phyloP scores from a whole-genome alignment of 768 basidiomycete species.

The Xerocomellus dryophilus region DNA sequence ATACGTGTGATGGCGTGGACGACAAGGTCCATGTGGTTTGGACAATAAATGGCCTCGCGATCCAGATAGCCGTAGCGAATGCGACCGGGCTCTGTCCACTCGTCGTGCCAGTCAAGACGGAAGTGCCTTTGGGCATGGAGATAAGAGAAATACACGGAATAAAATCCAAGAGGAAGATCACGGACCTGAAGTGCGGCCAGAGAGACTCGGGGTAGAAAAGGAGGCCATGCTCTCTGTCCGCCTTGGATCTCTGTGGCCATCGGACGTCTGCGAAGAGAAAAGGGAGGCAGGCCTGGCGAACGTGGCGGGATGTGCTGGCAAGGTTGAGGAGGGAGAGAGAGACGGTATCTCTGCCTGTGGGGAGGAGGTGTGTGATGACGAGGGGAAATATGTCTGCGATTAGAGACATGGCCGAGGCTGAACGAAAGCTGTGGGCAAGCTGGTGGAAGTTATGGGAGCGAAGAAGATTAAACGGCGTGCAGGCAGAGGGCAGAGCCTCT shows the following conservation, averaged over 20 bases:
- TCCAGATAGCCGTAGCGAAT: slow-evolving; percentile 32
- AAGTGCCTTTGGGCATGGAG: slow-evolving; percentile 23
- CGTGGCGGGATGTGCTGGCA: slow-evolving; percentile 21
- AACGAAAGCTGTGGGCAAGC: neutral
- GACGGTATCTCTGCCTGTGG: neutral
- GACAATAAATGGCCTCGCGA: slow-evolving; percentile 32
- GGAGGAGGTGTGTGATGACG: slow-evolving; percentile 28
- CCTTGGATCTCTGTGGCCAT: slow-evolving; percentile 33
- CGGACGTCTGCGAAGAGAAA: slow-evolving; percentile 32
- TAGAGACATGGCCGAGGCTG: slow-evolving; percentile 25
- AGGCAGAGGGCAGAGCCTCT: slow-evolving; percentile 10
- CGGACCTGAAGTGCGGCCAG: slow-evolving; percentile 33
- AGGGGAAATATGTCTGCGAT: slow-evolving; percentile 36
- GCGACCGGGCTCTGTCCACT: slow-evolving; percentile 37
- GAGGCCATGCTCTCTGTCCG: slow-evolving; percentile 23
- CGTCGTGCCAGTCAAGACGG: slow-evolving; percentile 35
- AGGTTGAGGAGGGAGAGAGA: slow-evolving; percentile 22
- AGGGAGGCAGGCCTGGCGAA: slow-evolving; percentile 32
- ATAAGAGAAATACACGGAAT: neutral
- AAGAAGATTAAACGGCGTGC: neutral
- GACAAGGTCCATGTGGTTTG: slow-evolving; percentile 26
- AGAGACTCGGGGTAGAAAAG: slow-evolving; percentile 30
- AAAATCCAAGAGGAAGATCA: neutral
- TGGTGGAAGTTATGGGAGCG: slow-evolving; percentile 1
- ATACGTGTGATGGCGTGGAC: slow-evolving; percentile 26